Conservation (phyloP, 2,329 filamentous ascomycete genomes). For the Rutstroemia sp. region DNA sequence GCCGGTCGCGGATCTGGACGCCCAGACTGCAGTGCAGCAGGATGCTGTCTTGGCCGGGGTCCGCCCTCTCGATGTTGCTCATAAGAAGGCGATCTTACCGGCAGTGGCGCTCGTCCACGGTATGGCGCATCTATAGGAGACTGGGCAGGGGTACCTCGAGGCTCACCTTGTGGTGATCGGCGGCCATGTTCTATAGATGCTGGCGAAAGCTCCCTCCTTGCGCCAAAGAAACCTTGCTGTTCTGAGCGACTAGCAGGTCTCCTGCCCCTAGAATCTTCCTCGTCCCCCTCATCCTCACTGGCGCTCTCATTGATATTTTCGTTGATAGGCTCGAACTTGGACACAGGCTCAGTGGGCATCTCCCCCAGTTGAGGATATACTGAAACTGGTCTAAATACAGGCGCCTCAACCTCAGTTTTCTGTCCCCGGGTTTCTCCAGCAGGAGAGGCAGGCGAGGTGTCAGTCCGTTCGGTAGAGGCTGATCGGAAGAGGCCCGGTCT, state of each 20-base stretch:
- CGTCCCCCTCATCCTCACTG: constrained; percentile 10
- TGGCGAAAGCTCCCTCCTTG: constrained; percentile 51
- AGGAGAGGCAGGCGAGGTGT: constrained; percentile 33
- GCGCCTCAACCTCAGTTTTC: constrained; percentile 46
- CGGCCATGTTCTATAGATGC: constrained; percentile 19
- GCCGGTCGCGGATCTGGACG: background rate
- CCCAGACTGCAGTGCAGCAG: background rate
- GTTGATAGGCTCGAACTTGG: constrained; percentile 14
- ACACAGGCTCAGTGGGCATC: constrained; percentile 10
- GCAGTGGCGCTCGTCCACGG: background rate
- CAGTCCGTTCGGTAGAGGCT: constrained; percentile 50
- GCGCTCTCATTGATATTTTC: constrained; percentile 12
- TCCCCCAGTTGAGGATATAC: constrained; percentile 67
- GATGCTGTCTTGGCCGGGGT: background rate
- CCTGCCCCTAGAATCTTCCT: background rate
- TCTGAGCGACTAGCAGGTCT: constrained; percentile 4
- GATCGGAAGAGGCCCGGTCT: constrained; percentile 78
- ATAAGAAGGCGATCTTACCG: constrained; percentile 2
- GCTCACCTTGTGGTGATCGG: background rate
- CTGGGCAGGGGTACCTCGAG: background rate
- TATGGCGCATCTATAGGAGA: constrained; percentile 4
- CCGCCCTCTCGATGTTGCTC: background rate
- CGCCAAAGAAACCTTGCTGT: constrained; percentile 36
- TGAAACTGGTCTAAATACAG: constrained; percentile 55
- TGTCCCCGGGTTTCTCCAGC: constrained; percentile 33